phyloP scores from a whole-genome alignment of 2,329 filamentous ascomycete genomes.

The Graphilbum fragrans region DNA sequence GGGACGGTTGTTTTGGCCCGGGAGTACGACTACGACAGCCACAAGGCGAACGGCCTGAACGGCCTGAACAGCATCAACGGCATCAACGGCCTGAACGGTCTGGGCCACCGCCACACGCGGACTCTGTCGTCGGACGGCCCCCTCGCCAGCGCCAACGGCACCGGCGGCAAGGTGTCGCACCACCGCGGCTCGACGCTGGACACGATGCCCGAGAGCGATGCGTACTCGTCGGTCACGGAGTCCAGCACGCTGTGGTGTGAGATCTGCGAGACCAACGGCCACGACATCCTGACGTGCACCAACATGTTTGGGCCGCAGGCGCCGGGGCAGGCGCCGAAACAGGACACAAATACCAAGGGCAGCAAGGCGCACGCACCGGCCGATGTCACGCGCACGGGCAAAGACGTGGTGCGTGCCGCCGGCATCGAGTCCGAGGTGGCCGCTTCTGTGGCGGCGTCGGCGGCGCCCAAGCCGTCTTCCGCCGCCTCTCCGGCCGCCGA shows the following conservation, averaged over 20 bases:
- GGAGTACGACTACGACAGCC: slow-evolving; percentile 23
- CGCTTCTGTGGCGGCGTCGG: slow-evolving; percentile 17
- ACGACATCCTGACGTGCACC: slow-evolving; percentile 89
- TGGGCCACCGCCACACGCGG: background rate
- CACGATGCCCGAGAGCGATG: slow-evolving; percentile 59
- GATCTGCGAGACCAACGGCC: slow-evolving; percentile 83
- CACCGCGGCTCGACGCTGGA: slow-evolving; percentile 44
- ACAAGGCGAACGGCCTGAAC: background rate
- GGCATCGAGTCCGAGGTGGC: too few relatives aligned
- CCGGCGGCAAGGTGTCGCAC: slow-evolving; percentile 25
- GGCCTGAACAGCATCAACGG: background rate
- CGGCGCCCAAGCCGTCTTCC: slow-evolving; percentile 16
- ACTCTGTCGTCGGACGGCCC: slow-evolving; percentile 5
- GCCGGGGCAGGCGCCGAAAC: too few relatives aligned
- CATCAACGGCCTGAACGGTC: background rate
- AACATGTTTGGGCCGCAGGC: slow-evolving; percentile 54
- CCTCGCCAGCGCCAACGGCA: slow-evolving; percentile 26
- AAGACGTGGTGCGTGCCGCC: slow-evolving; percentile 14
- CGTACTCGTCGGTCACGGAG: slow-evolving; percentile 59
- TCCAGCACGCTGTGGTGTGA: slow-evolving; percentile 78
- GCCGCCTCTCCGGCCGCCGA: slow-evolving; percentile 24
- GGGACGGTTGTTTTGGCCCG: slow-evolving; percentile 50
- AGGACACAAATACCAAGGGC: too few relatives aligned
- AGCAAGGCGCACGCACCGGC: too few relatives aligned
- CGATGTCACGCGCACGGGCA: slow-evolving; percentile 1